Evolutionary conservation across 805 yeast genomes (phyloP), one percentile per base, ranked within the genome.

Genomic region (Metschnikowia amazonensis): DNA sequence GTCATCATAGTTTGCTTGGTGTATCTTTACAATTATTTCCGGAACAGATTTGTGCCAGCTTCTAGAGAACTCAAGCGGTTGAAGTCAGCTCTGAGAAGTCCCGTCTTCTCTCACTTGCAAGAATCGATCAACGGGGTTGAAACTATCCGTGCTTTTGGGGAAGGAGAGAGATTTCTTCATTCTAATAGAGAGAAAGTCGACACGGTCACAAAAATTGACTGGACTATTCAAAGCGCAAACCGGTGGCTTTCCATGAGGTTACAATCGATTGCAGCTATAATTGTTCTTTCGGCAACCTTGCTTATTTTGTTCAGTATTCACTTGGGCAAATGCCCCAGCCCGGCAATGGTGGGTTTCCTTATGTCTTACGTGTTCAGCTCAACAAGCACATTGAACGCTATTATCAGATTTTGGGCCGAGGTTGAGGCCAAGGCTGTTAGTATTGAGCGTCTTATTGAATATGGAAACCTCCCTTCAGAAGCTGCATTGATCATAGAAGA

Each of bases 181-280:
- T 56, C 61, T 23, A 57, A 57, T 44, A 55, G 48, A 28, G 28
- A 21, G 3, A 63, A 63, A 32, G 53, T 67, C n/a, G 59, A 67
- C 43, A 53, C 48, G 5, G 57, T 58, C 43, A 49, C 59, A 2
- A 57, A 49, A 24, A 54, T 57, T 16, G 57, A 59, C 17, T 55
- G 59, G 50, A 47, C 60, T 11, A 55, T 50, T 35, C 55, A 55
- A n/a, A 50, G 57, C 10, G 48, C 59, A 36, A 61, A 62, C 45
- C 58, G 72, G 45, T 69, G 74, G 74, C 58, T 67, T 36, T 59
- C 66, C 3, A 59, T 66, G 59, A 59, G 74, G 48, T 60, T 69
- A 38, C 71, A 66, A 51, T 57, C 62, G 5, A 63, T 68, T 33
- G 66, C 72, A 11, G 61, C 71, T 1, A 28, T 62, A 34, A 59